phyloP scores from a whole-genome alignment of 148 eudicot species.

The Simmondsia chinensis region DNA sequence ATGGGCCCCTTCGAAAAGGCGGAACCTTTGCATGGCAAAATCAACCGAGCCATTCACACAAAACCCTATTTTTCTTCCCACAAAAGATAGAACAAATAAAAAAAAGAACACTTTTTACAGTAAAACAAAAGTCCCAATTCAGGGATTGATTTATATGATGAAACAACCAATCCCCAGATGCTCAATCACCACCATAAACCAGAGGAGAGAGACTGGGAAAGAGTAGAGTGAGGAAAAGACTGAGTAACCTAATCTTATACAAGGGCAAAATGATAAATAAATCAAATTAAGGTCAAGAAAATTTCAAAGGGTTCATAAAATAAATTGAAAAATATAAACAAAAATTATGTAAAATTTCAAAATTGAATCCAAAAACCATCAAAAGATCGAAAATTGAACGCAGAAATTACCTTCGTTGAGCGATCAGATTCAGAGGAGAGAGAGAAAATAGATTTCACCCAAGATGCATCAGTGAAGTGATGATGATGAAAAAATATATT shows the following conservation, averaged over 20 bases:
- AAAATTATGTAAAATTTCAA: too few relatives aligned
- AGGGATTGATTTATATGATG: constrained; percentile 7
- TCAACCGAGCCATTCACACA: constrained; percentile 82
- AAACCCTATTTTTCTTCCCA: constrained; percentile 15
- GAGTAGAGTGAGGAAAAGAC: neutral
- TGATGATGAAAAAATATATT: too few relatives aligned
- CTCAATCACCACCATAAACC: constrained; percentile 26
- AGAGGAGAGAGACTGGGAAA: constrained; percentile 5
- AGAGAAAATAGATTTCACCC: too few relatives aligned
- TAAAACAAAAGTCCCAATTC: constrained; percentile 6
- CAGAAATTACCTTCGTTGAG: too few relatives aligned
- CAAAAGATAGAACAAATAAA: neutral
- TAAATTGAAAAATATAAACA: too few relatives aligned
- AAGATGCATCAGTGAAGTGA: too few relatives aligned
- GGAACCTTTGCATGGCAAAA: constrained; percentile 63
- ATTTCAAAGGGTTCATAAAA: too few relatives aligned
- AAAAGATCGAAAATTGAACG: too few relatives aligned
- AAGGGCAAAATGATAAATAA: constrained; percentile 3
- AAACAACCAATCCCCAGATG: constrained; percentile 19
- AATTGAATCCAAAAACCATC: too few relatives aligned
- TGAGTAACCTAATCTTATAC: neutral
- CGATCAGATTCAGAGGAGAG: too few relatives aligned
- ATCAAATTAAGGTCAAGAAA: constrained; percentile 8
- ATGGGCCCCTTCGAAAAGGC: constrained; percentile 57
- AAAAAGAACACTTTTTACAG: neutral